These are phyloP conservation scores for Lantana camara DNA, from an alignment of 257 asterid species.

Conservation along the genomic window DNA sequence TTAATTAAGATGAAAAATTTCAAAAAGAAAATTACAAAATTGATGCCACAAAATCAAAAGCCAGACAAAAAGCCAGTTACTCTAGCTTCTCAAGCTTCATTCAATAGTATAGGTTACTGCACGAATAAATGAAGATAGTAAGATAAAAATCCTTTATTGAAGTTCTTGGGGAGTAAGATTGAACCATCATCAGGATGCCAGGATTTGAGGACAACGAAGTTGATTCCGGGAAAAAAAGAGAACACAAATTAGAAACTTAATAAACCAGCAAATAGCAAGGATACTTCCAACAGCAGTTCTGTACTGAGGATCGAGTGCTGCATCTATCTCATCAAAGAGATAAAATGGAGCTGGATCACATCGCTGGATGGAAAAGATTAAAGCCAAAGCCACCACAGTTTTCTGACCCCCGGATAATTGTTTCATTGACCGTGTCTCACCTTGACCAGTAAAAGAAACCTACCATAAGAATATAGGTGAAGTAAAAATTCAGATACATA, in stretches of 20 bases:
- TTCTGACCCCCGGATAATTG: constrained; percentile 99
- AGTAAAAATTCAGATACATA: constrained; percentile 19
- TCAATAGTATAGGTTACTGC: too few species aligned
- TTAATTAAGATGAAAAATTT: too few species aligned
- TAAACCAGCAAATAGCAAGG: constrained; percentile 44
- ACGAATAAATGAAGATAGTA: too few species aligned
- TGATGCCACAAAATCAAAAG: too few species aligned
- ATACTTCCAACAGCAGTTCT: constrained; percentile 99
- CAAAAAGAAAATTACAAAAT: too few species aligned
- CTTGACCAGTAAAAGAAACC: constrained; percentile 99
- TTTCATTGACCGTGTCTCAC: constrained; percentile 98
- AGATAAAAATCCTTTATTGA: too few species aligned
- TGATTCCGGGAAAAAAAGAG: not conserved
- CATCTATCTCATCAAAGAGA: constrained; percentile 99
- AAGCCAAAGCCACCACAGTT: constrained; percentile 93
- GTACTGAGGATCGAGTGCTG: constrained; percentile 99
- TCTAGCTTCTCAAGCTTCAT: too few species aligned
- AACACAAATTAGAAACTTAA: not conserved
- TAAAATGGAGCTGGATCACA: constrained; percentile 99
- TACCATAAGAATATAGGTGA: constrained; percentile 31
- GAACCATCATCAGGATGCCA: not conserved
- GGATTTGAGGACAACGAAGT: not conserved
- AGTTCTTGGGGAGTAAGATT: too few species aligned
- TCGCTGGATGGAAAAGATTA: constrained; percentile 95
- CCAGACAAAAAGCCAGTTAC: too few species aligned